phyloP scores from a whole-genome alignment of 2,329 filamentous ascomycete species.

The Penicillium sp. region DNA sequence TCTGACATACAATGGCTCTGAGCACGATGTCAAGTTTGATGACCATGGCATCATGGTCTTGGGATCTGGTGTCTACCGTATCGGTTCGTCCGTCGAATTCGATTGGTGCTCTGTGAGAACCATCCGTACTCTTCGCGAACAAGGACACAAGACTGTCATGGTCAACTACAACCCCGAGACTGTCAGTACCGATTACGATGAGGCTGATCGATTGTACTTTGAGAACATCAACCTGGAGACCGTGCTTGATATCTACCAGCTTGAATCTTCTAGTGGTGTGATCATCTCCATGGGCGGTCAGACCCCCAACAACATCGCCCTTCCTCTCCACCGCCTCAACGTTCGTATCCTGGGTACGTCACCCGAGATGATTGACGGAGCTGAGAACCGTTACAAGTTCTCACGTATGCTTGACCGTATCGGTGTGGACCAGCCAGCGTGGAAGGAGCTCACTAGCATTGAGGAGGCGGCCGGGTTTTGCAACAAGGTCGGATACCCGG shows the following conservation, averaged over 20 bases:
- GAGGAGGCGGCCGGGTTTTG: constrained; percentile 89
- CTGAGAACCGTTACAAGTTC: constrained; percentile 98
- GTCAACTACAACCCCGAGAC: constrained; percentile 94
- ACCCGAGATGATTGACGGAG: constrained; percentile 97
- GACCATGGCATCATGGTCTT: constrained; percentile 96
- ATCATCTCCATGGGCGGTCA: constrained; percentile 97
- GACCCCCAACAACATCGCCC: constrained; percentile 95
- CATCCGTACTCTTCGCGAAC: constrained; percentile 84
- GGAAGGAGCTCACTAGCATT: constrained; percentile 97
- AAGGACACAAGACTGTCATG: constrained; percentile 94
- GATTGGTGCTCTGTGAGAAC: constrained; percentile 98
- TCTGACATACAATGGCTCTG: constrained; percentile 89
- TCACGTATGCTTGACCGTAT: constrained; percentile 97
- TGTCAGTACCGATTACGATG: constrained; percentile 88
- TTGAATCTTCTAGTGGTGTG: constrained; percentile 82
- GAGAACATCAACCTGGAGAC: constrained; percentile 93
- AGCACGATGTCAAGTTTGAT: constrained; percentile 81
- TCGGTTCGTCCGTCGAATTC: constrained; percentile 97
- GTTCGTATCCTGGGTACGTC: constrained; percentile 94
- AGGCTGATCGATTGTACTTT: constrained; percentile 93
- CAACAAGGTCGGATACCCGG: constrained; percentile 85
- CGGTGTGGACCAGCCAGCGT: constrained; percentile 91
- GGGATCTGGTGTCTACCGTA: constrained; percentile 94
- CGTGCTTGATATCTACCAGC: constrained; percentile 88
- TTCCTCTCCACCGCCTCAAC: constrained; percentile 84